phyloP scores from a whole-genome alignment of 768 basidiomycete genomes.

The Phanerochaete sordida region DNA sequence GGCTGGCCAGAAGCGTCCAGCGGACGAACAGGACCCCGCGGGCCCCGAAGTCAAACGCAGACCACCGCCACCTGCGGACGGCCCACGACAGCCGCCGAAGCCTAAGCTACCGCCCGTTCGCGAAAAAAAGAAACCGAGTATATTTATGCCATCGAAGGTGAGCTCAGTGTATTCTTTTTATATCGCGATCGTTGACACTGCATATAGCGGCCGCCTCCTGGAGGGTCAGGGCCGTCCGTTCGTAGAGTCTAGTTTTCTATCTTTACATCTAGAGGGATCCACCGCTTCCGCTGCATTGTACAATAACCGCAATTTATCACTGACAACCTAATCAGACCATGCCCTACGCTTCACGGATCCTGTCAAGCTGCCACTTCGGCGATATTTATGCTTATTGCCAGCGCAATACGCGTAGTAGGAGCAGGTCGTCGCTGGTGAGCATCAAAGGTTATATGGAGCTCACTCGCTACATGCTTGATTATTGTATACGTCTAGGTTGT shows the following conservation, averaged over 20 bases:
- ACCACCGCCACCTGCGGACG: background rate
- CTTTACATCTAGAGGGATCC: background rate
- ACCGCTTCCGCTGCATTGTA: background rate
- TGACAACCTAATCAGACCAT: background rate
- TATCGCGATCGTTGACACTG: no score
- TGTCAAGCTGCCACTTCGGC: no score
- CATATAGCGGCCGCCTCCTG: no score
- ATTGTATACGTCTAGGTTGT: no score
- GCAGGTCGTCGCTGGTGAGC: no score
- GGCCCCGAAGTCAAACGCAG: background rate
- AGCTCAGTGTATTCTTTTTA: no score
- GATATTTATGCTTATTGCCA: no score
- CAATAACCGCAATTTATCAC: background rate
- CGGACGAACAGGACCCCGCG: background rate
- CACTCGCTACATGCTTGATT: no score
- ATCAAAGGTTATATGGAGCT: no score
- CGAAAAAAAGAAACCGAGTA: constrained; percentile 7
- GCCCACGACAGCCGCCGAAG: background rate
- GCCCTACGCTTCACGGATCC: no score
- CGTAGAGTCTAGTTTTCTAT: no score
- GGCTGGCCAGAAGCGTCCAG: constrained; percentile 1
- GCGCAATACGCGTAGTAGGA: no score
- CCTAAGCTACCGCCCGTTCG: constrained; percentile 2
- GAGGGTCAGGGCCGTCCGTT: background rate
- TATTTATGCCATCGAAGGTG: constrained; percentile 25